Evolutionary conservation across 1,284 basidiomycete species (phyloP).

Genomic region (Prillingera fragicola): DNA sequence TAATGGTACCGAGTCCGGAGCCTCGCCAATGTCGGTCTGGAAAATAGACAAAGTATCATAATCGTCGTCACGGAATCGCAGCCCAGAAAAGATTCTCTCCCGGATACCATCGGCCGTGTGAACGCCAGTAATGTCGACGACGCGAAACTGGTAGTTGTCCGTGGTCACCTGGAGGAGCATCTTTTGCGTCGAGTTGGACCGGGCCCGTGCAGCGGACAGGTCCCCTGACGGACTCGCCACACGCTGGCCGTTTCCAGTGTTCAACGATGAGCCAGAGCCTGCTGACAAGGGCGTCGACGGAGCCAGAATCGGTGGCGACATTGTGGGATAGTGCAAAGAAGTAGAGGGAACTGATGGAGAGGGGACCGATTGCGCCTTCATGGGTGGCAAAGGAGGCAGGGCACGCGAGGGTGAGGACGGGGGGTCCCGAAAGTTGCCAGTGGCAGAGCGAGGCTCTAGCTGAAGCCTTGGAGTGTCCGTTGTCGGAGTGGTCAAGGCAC

Average conservation of each 20-base stretch:
- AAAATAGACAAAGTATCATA: slow-evolving; percentile 71
- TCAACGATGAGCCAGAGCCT: slow-evolving; percentile 1
- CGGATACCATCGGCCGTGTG: slow-evolving; percentile 66
- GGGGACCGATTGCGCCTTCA: slow-evolving; percentile 7
- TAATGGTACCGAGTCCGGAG: slow-evolving; percentile 65
- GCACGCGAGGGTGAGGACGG: slow-evolving; percentile 31
- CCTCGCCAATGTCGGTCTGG: slow-evolving; percentile 73
- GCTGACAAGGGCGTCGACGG: slow-evolving; percentile 1
- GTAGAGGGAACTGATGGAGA: slow-evolving; percentile 12
- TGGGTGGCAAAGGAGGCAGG: slow-evolving; percentile 31
- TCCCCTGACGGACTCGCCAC: slow-evolving; percentile 28
- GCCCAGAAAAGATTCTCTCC: slow-evolving; percentile 78
- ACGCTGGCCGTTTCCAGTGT: slow-evolving; percentile 5
- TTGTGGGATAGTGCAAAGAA: neutral
- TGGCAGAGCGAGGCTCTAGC: neutral
- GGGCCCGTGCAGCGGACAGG: slow-evolving; percentile 21
- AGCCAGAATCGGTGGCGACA: neutral
- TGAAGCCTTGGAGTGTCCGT: neutral
- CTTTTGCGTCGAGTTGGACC: slow-evolving; percentile 19
- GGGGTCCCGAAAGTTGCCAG: slow-evolving; percentile 1
- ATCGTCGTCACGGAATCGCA: slow-evolving; percentile 78
- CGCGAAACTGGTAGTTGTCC: slow-evolving; percentile 72
- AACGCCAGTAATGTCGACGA: slow-evolving; percentile 70
- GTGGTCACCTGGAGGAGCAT: slow-evolving; percentile 57
- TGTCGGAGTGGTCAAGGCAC: slow-evolving; percentile 37